phyloP scores from a whole-genome alignment of 2,329 filamentous ascomycete species.

The Trichophyton mentagrophytes region DNA sequence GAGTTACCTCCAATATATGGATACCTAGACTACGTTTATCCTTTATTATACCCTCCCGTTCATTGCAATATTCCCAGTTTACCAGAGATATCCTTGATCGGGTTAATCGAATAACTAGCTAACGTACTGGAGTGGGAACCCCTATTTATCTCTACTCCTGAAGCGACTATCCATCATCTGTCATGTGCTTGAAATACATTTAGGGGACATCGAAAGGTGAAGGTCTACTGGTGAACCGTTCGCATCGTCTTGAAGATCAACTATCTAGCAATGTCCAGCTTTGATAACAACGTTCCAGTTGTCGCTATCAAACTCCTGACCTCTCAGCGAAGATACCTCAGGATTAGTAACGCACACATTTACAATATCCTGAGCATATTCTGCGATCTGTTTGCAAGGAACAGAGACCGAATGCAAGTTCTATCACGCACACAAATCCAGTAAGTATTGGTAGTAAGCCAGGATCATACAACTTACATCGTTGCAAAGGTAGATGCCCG shows the following conservation, averaged over 20 bases:
- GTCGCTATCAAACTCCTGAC: not conserved
- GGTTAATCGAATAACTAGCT: no score
- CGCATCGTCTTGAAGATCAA: not conserved
- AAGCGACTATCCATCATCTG: no score
- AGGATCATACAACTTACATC: not conserved
- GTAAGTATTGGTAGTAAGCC: not conserved
- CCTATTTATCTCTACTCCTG: no score
- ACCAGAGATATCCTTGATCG: no score
- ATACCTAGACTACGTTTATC: no score
- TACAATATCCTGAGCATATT: not conserved
- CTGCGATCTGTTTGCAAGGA: not conserved
- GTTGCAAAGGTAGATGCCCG: not conserved
- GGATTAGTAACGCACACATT: not conserved
- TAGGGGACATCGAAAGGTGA: no score
- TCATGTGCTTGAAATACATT: no score
- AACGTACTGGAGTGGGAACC: no score
- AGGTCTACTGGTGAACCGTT: no score
- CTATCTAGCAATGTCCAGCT: not conserved
- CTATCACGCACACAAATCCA: not conserved
- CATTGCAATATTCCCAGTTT: not conserved
- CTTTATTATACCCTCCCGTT: no score
- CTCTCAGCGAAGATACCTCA: not conserved
- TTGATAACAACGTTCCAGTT: not conserved
- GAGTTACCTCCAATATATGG: not conserved
- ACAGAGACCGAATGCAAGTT: not conserved